phyloP scores from a whole-genome alignment of 352 stramenopile genomes.

The Globisporangium nunn region DNA sequence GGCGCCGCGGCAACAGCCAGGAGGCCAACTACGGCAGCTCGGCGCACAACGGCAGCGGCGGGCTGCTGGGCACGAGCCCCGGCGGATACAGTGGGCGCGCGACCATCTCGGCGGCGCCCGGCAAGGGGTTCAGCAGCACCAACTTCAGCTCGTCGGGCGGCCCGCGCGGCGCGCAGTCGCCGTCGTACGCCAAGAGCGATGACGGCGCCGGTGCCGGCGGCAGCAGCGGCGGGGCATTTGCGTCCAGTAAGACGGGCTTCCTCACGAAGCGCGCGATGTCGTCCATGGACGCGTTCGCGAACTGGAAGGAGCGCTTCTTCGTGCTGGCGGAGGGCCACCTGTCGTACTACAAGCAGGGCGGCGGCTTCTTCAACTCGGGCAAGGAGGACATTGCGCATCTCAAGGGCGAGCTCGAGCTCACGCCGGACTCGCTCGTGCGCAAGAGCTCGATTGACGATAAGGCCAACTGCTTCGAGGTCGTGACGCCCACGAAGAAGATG shows the following conservation, averaged over 20 bases:
- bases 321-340: constrained; percentile 76
- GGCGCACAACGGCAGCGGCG: constrained; percentile 18
- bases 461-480: constrained; percentile 82
- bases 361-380: constrained; percentile 78
- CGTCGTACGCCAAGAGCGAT: constrained; percentile 5
- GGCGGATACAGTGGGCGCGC: constrained; percentile 33
- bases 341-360: constrained; percentile 84
- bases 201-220: constrained; percentile 29
- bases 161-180: constrained; percentile 7
- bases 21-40: constrained; percentile 31
- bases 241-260: constrained; percentile 80
- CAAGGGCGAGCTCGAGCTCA: constrained; percentile 79
- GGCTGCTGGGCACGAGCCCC: constrained; percentile 31
- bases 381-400: constrained; percentile 86
- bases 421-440: constrained; percentile 65
- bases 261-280: constrained; percentile 84
- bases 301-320: constrained; percentile 87
- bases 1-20: constrained; percentile 60
- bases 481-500: constrained; percentile 80
- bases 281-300: constrained; percentile 83
- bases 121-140: constrained; percentile 21
- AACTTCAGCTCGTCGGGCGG: constrained; percentile 14
- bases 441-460: constrained; percentile 86
- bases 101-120: constrained; percentile 46
- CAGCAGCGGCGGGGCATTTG: constrained; percentile 27